Base-by-base conservation (phyloP, 1,284 basidiomycete genomes). In the Rhodotorula sp. region DNA sequence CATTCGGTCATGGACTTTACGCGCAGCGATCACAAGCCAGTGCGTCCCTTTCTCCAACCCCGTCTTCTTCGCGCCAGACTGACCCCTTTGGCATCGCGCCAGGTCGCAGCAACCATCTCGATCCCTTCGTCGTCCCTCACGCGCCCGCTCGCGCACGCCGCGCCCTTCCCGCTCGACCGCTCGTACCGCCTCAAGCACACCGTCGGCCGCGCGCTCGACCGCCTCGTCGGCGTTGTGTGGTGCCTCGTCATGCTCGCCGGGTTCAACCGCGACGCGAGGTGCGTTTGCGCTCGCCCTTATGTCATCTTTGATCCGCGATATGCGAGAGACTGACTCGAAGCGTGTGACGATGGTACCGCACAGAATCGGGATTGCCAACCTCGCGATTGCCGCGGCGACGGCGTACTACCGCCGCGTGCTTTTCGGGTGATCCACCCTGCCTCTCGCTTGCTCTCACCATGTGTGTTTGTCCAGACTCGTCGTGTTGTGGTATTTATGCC, bases 91-190 rank as follows among this genome's bases (percentile, higher is more conserved):
- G 34, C 12, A 19, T 4, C 25, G 4, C 90, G 53, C 91, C 79
- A 92, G 90, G 23, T 87, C 87, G 53, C 85, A 90, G 71, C 91
- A 88, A 16, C 89, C 88, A 5, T 92, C 91, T 79, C 88, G 87
- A 54, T 88, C 87, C 16, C 92, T 88, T 13, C 60, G 14, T 5
- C 49, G 1, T 25, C 34, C 41, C 52, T 42, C 21, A 17, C 50
- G 8, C 4, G n/a, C 19, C 42, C 49, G 34, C 54, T 74, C 5
- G 91, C 81, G 87, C 88, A 82, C 66, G 86, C 44, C 17, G 50
- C 71, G 49, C 78, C 80, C 9, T 78, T 71, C 71, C 34, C 62
- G 44, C 62, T 81, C 65, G 72, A 81, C 70, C 59, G 74, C 34
- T 52, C 80, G 49, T 86, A 87, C 48, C 81, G 76, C 14, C 60